These are phyloP conservation scores for Nyssa sinensis DNA, from an alignment of 148 eudicot genomes.

Conservation along the genomic window DNA sequence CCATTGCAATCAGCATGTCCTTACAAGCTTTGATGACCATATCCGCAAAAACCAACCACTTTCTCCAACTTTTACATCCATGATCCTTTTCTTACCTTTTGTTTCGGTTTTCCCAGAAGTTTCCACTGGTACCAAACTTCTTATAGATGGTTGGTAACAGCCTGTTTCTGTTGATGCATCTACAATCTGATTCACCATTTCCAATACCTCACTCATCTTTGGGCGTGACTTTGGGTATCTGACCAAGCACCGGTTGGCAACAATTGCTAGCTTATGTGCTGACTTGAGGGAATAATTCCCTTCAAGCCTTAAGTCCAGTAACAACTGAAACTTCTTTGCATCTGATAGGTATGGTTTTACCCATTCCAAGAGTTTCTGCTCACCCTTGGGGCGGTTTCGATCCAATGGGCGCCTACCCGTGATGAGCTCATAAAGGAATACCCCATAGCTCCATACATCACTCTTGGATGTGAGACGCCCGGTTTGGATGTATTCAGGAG, in stretches of 20 bases:
- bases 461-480: conserved; percentile 85
- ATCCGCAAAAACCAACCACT: conserved; percentile 44
- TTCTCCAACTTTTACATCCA: conserved; percentile 33
- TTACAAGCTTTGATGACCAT: conserved; percentile 39
- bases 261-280: conserved; percentile 58
- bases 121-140: conserved; percentile 18
- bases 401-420: conserved; percentile 89
- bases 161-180: conserved; percentile 40
- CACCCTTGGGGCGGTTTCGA: conserved; percentile 71
- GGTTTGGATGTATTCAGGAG: conserved; percentile 91
- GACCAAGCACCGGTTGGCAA: conserved; percentile 82
- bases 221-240: conserved; percentile 71
- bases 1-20: conserved; percentile 23
- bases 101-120: conserved; percentile 17
- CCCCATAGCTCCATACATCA: conserved; percentile 93
- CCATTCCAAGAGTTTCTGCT: conserved; percentile 90
- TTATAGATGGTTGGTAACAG: conserved; percentile 33
- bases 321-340: conserved; percentile 59
- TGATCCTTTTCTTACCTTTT: conserved; percentile 29
- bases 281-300: conserved; percentile 49
- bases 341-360: conserved; percentile 76
- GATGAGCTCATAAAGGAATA: conserved; percentile 88
- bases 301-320: conserved; percentile 80
- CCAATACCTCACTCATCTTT: conserved; percentile 85
- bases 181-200: conserved; percentile 55